These are phyloP conservation scores for Phytophthora megakarya DNA, from an alignment of 352 stramenopile genomes.

Conservation along the genomic window DNA sequence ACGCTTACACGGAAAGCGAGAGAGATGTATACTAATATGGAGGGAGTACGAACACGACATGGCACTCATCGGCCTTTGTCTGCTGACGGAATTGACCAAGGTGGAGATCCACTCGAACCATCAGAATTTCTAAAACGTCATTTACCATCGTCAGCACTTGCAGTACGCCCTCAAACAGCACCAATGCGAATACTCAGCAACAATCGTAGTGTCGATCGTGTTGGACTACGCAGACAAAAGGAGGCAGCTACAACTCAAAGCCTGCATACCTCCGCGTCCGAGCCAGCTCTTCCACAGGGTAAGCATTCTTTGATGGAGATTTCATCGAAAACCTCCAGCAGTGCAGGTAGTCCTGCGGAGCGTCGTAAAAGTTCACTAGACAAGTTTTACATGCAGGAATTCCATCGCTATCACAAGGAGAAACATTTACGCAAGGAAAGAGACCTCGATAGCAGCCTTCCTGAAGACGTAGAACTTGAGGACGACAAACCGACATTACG, in stretches of 20 bases:
- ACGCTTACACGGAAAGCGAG: slow-evolving; percentile 52
- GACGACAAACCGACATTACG: slow-evolving; percentile 11
- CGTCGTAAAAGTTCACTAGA: slow-evolving; percentile 52
- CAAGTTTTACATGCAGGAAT: slow-evolving; percentile 52
- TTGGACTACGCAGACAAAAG: slow-evolving; percentile 11
- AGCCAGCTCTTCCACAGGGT: slow-evolving; percentile 8
- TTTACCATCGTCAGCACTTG: slow-evolving; percentile 39
- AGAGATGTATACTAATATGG: slow-evolving; percentile 66
- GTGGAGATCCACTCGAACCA: slow-evolving; percentile 30
- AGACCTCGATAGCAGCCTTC: not conserved
- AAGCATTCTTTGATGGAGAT: not conserved
- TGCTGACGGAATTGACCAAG: slow-evolving; percentile 9
- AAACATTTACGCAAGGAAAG: slow-evolving; percentile 4
- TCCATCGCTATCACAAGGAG: slow-evolving; percentile 42
- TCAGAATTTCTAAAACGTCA: slow-evolving; percentile 63
- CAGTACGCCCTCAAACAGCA: slow-evolving; percentile 52
- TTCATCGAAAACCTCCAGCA: not conserved
- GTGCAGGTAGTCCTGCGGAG: not conserved
- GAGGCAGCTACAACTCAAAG: not conserved
- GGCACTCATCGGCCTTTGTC: slow-evolving; percentile 1
- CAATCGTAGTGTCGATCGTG: slow-evolving; percentile 3
- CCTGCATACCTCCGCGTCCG: slow-evolving; percentile 22
- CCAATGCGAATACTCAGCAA: slow-evolving; percentile 22
- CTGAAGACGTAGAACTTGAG: slow-evolving; percentile 1
- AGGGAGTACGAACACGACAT: slow-evolving; percentile 23